These are phyloP conservation scores for Cyclocybe aegerita DNA, from an alignment of 768 basidiomycete species.

Conservation along the genomic window DNA sequence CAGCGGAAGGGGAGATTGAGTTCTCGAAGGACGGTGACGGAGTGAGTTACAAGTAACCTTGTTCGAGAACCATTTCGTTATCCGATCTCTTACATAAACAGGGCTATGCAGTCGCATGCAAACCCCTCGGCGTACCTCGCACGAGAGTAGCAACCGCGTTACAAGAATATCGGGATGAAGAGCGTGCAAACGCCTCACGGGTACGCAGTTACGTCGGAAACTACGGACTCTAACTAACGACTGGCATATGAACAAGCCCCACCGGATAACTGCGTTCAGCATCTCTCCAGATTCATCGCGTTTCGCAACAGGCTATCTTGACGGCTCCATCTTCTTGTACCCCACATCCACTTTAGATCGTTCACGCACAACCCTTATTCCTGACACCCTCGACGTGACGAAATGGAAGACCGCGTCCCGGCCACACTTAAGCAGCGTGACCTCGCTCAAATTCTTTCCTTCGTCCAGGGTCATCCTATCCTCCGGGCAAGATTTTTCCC, in stretches of 20 bases:
- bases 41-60: conserved; percentile 23
- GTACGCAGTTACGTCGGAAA: conserved; percentile 23
- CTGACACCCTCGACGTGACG: conserved; percentile 23
- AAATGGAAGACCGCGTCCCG: conserved; percentile 31
- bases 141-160: conserved; percentile 50
- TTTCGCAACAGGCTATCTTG: conserved; percentile 59
- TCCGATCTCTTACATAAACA: conserved; percentile 13
- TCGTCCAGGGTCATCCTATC: conserved; percentile 72
- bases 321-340: conserved; percentile 56
- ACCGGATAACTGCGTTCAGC: conserved; percentile 64
- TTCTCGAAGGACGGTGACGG: conserved; percentile 26
- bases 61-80: background rate
- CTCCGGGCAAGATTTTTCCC: conserved; percentile 63
- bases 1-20: conserved; percentile 49
- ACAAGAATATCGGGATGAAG: conserved; percentile 48
- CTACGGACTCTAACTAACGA: background rate
- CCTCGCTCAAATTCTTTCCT: conserved; percentile 63
- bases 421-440: conserved; percentile 54
- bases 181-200: conserved; percentile 40
- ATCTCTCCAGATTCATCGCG: conserved; percentile 57
- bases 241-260: conserved; percentile 31
- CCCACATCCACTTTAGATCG: conserved; percentile 29
- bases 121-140: conserved; percentile 42
- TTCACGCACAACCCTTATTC: conserved; percentile 11
- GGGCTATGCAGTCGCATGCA: conserved; percentile 46